These are phyloP conservation scores for Metarhizium guizhouense DNA, from an alignment of 2,329 filamentous ascomycete genomes.

Conservation along the genomic window DNA sequence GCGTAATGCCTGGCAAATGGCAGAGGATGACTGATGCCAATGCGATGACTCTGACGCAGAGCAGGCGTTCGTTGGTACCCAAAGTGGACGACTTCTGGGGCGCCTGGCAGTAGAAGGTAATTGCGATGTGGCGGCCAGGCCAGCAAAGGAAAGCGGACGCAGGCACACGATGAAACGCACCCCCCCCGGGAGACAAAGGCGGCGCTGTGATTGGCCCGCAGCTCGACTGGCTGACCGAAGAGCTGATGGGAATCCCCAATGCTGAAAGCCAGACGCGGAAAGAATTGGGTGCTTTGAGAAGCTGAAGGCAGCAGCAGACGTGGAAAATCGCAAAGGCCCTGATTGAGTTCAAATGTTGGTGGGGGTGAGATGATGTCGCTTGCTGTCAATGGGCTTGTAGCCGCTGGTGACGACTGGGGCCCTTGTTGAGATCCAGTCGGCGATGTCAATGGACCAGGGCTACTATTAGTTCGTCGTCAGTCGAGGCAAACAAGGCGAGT, in stretches of 20 bases:
- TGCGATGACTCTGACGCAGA: slow-evolving; percentile 4
- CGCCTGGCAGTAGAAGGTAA: background rate
- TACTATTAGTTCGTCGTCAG: background rate
- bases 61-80: slow-evolving; percentile 7
- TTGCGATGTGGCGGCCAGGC: slow-evolving; percentile 1
- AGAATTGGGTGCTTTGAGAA: background rate
- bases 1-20: background rate
- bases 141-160: slow-evolving; percentile 2
- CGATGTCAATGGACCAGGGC: background rate
- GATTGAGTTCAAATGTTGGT: background rate
- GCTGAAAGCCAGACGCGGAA: background rate
- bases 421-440: background rate
- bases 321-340: background rate
- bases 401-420: background rate
- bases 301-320: background rate
- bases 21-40: background rate
- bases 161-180: slow-evolving; percentile 4
- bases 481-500: background rate
- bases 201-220: background rate
- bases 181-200: slow-evolving; percentile 1
- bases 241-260: background rate
- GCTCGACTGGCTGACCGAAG: background rate
- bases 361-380: background rate
- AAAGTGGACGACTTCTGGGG: slow-evolving; percentile 3
- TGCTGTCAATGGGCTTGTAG: background rate